Evolutionary conservation across 495 filamentous ascomycete species (phyloP), one percentile per base, ranked within the genome.

Genomic region (Penicillium chermesinum): DNA sequence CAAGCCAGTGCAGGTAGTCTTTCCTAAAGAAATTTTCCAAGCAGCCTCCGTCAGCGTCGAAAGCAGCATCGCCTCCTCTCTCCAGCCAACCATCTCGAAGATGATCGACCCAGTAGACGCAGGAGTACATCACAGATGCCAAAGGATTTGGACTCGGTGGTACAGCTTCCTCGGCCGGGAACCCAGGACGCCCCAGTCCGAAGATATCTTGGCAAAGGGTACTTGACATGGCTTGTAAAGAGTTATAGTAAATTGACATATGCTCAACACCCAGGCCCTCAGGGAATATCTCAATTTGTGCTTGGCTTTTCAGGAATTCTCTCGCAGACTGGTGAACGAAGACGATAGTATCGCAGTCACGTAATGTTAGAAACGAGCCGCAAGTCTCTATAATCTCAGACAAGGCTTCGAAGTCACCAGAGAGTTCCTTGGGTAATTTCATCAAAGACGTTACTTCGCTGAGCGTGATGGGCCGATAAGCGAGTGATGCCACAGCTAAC

Each of bases 321-420:
- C 38, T 42, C 43, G 39, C 39, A 22, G 47, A 49, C 14, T 49
- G 47, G 14, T 49, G 39, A 3, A 49, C 39, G n/a, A 49, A 43
- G 15, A 20, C 5, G 18, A 49, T 17, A 15, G 18, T 38, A 9
- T 32, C 8, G n/a, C n/a, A n/a, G 17, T 47, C 21, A 19, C 30
- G 21, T 2, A 50, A 1, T 18, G 34, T 45, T 2, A 45, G 41
- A 13, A 49, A 49, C 7, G 33, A 44, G 2, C 40, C 49, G 34
- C 30, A 44, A 13, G 20, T 16, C 8, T 7, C 16, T 3, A 44
- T 44, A 21, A 44, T 35, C 41, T 44, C 41, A 1, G 30, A 44
- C 2, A 44, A 3, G 19, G 2, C 2, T 8, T 44, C 27, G 8
- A 13, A 0, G 9, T 44, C 30, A 44, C 21, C 30, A 19, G 15